Base-by-base conservation (phyloP, 1,139 yeast species). In the Pichia sp. region DNA sequence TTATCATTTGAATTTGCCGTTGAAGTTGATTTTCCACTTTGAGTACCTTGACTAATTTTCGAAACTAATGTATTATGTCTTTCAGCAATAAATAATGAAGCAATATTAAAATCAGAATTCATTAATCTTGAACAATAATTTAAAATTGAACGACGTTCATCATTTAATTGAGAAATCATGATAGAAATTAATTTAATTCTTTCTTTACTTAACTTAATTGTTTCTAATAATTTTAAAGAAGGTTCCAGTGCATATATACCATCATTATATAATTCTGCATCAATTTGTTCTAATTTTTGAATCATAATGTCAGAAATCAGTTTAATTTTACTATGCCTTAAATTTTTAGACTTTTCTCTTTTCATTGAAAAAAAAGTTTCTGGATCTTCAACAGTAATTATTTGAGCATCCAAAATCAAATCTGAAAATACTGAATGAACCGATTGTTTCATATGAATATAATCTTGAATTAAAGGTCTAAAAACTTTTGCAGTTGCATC, bases 91-190 rank as follows among this genome's bases (percentile, higher is more conserved):
- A 83, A 68, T 42, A 83, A 65, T 44, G 83, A 83, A 7, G 66
- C 66, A 26, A 80, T 78, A 51, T 80, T 78, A 55, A 82, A 76
- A 58, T 82, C 86, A 56, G 82, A 81, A 56, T 83, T 84, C 88
- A 85, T 81, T 47, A 83, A 82, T 58, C 92, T 72, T 0, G 90
- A 82, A 11, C 88, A 84, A 59, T 83, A 83, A 57, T 82, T 84
- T 47, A 83, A 65, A 32, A 85, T 74, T 2, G 81, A 77, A 52
- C 83, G 88, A 51, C 89, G 71, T 60, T 84, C 89, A 47, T 81
- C 86, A 39, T 82, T 76, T 55, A 86, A 69, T 55, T 76, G 85
- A 42, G 74, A 75, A 5, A 81, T 74, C 4, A 79, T 64, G 0
- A 66, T 57, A 43, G 76, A 66, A 3, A 81, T 65, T 5, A 74